phyloP scores from a whole-genome alignment of 2,329 filamentous ascomycete species.

The Claviceps sorghi region DNA sequence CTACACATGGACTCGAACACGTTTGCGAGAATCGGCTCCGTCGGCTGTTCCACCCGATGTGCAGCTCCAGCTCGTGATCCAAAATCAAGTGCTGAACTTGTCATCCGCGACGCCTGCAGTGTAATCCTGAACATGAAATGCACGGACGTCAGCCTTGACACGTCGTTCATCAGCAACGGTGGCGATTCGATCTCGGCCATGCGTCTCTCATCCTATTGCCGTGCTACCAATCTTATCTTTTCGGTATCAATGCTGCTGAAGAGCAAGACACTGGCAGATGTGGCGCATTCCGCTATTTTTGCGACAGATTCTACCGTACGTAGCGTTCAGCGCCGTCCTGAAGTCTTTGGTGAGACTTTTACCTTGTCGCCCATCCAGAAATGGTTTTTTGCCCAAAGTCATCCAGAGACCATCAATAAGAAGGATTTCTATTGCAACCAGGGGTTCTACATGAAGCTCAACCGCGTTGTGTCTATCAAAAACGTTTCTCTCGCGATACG shows the following conservation, averaged over 20 bases:
- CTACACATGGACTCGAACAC: not conserved
- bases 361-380: constrained; percentile 6
- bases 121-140: constrained; percentile 23
- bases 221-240: constrained; percentile 15
- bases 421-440: constrained; percentile 2
- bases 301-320: not conserved
- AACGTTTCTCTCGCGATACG: not conserved
- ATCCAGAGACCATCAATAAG: not conserved
- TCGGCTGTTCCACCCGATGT: not conserved
- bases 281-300: not conserved
- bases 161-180: constrained; percentile 25
- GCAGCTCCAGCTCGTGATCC: not conserved
- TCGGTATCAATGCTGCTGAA: constrained; percentile 12
- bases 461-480: not conserved
- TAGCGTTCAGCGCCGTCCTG: not conserved
- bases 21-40: not conserved
- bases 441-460: constrained; percentile 1
- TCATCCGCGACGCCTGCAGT: constrained; percentile 20
- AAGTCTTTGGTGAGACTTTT: not conserved
- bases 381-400: constrained; percentile 2
- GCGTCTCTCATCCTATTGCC: constrained; percentile 24
- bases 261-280: not conserved
- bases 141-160: constrained; percentile 14
- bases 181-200: constrained; percentile 32
- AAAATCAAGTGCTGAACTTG: constrained; percentile 1